Evolutionary conservation across 2,329 filamentous ascomycete species (phyloP), one percentile per base, ranked within the genome.

Genomic region (Didymella glomerata): DNA sequence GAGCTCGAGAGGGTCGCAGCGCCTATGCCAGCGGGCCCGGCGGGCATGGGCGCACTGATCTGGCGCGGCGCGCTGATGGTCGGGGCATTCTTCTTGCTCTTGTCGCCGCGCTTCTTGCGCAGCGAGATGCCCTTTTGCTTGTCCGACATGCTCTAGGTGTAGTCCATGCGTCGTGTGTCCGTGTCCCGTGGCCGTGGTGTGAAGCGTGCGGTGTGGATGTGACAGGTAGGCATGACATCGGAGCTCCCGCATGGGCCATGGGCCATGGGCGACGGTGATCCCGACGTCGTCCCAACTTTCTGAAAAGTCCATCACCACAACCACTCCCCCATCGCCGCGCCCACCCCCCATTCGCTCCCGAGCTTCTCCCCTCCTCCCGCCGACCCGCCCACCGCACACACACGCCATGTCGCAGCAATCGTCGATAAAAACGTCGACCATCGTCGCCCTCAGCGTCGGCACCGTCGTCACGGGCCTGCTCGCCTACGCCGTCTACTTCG

Each of bases 401-500:
- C 58, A 42, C n/a, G 61, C 62, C 62, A 72, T 59, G 65, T 74
- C 73, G 61, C 69, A 69, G 52, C 57, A 30, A 10, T 75, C 75
- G 68, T 80, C 73, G 56, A 80, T 86, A 76, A 83, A 82, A 72
- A 83, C 84, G 51, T 83, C 85, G 41, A 86, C 85, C 64, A 79
- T 88, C 72, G 80, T 84, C 66, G 80, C 84, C 74, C 82, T 85
- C 70, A 83, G 83, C 61, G 82, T 83, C 67, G 86, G 85, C 78
- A 85, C 85, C 52, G 74, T 86, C 67, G 76, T 86, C 63, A 84
- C 86, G 41, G 85, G 85, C 67, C 74, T 86, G 60, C 76, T 89
- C 66, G 87, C 85, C 70, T 89, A 89, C 75, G 87, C 86, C 68
- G 78, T 85, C 66, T 89, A 88, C 80, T 89, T 89, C 67, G 87